Evolutionary conservation across 73 alveolate species (phyloP).

Genomic region (Symbiodinium pilosum): DNA sequence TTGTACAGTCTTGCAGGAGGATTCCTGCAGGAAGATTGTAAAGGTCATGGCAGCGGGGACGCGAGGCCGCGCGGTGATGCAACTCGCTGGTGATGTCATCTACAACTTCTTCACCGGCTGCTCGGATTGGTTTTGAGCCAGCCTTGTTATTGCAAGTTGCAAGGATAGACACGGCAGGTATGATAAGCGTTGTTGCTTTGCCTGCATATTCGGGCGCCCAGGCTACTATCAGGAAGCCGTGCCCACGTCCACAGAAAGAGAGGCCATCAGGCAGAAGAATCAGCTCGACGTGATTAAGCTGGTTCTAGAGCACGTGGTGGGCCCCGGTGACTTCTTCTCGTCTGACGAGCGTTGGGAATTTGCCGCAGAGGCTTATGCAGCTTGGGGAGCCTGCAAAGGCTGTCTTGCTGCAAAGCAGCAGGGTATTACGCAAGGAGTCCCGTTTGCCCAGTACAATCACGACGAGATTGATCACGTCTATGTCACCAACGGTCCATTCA

Average conservation of each 20-base stretch:
- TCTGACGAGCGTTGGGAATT: conserved; percentile 3
- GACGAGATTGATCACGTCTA: conserved; percentile 4
- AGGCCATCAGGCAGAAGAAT: conserved; percentile 6
- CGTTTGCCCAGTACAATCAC: conserved; percentile 13
- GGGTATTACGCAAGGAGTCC: neutral
- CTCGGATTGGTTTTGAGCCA: neutral
- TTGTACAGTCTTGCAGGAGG: neutral
- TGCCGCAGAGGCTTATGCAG: conserved; percentile 11
- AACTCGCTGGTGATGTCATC: conserved; percentile 1
- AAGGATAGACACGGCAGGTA: too few species aligned
- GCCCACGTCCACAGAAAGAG: conserved; percentile 11
- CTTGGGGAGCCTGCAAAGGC: conserved; percentile 5
- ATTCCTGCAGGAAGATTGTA: neutral
- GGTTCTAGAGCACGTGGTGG: conserved; percentile 8
- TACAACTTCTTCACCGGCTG: conserved; percentile 6
- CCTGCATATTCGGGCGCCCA: neutral
- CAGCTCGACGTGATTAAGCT: neutral
- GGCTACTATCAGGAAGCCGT: conserved; percentile 7
- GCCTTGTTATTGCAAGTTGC: neutral
- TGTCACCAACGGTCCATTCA: conserved; percentile 5
- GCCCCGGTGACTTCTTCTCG: conserved; percentile 26
- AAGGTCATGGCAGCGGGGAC: conserved; percentile 16
- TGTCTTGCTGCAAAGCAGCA: neutral
- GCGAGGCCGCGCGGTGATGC: conserved; percentile 7
- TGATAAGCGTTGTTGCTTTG: neutral